These are phyloP conservation scores for Cordyceps fumosorosea DNA, from an alignment of 2,329 filamentous ascomycete species.

Conservation along the genomic window DNA sequence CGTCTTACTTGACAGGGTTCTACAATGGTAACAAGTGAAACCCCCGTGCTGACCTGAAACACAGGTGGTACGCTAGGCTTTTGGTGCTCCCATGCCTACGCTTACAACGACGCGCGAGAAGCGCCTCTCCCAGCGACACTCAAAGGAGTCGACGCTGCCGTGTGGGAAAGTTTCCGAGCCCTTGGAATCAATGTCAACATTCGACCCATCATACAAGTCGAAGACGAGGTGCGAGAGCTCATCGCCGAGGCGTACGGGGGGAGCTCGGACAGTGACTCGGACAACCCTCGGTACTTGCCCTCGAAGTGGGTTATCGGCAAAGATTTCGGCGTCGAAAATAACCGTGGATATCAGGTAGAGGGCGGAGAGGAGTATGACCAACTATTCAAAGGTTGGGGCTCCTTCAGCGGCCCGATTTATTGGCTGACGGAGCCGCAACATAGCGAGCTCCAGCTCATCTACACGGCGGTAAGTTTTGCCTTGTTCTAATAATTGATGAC, in stretches of 20 bases:
- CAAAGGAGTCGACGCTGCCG: constrained; percentile 39
- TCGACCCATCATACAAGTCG: not conserved
- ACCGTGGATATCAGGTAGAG: not conserved
- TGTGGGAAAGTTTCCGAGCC: constrained; percentile 17
- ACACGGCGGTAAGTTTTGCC: not conserved
- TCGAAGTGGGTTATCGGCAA: not conserved
- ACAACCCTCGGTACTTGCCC: not conserved
- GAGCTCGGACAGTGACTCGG: not conserved
- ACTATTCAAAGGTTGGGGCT: not conserved
- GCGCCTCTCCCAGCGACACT: constrained; percentile 28
- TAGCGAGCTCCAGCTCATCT: not conserved
- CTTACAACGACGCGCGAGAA: constrained; percentile 27
- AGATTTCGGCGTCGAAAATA: not conserved
- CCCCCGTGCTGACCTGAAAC: not conserved
- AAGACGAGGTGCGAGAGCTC: too few species aligned
- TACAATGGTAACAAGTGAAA: not conserved
- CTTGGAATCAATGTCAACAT: not conserved
- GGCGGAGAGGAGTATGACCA: not conserved
- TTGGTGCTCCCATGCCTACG: constrained; percentile 40
- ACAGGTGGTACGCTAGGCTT: constrained; percentile 38
- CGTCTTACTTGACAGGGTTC: too few species aligned
- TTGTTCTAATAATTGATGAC: too few species aligned
- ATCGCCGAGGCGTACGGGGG: not conserved
- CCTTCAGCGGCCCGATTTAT: not conserved
- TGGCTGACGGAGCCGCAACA: not conserved